phyloP scores from a whole-genome alignment of 495 filamentous ascomycete species.

The Talaromyces adpressus region DNA sequence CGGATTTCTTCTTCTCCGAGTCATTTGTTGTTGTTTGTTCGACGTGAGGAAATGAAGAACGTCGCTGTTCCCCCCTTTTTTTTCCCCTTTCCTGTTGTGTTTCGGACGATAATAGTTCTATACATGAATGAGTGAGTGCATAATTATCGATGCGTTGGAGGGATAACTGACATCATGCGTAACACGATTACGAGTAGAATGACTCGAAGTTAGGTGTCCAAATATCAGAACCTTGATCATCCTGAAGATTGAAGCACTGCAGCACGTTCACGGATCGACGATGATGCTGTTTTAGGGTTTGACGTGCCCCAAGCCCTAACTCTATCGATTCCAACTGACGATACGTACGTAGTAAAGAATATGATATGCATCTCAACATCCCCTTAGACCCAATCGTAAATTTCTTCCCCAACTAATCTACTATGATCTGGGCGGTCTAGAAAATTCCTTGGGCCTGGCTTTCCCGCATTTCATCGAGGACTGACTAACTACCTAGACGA shows the following conservation, averaged over 20 bases:
- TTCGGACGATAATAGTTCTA: not conserved
- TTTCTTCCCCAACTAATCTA: not conserved
- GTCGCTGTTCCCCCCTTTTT: not conserved
- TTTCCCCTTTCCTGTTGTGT: not conserved
- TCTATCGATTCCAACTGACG: not conserved
- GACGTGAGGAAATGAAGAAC: not conserved
- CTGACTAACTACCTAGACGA: not conserved
- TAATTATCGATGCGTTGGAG: not conserved
- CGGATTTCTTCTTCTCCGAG: not conserved
- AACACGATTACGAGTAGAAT: not conserved
- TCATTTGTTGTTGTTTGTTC: not conserved
- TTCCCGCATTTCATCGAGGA: not conserved
- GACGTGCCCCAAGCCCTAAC: not conserved
- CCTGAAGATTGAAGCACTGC: not conserved
- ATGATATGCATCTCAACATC: not conserved
- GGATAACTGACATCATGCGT: not conserved
- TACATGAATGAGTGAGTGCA: not conserved
- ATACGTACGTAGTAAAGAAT: not conserved
- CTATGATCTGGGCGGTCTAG: not conserved
- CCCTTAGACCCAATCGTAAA: slow-evolving; percentile 1
- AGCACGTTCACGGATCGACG: not conserved
- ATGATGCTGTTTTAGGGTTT: not conserved
- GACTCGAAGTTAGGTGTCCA: not conserved
- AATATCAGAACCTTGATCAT: not conserved
- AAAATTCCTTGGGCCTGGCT: not conserved